These are phyloP conservation scores for Leccinellum albellum DNA, from an alignment of 768 basidiomycete species.

Conservation along the genomic window DNA sequence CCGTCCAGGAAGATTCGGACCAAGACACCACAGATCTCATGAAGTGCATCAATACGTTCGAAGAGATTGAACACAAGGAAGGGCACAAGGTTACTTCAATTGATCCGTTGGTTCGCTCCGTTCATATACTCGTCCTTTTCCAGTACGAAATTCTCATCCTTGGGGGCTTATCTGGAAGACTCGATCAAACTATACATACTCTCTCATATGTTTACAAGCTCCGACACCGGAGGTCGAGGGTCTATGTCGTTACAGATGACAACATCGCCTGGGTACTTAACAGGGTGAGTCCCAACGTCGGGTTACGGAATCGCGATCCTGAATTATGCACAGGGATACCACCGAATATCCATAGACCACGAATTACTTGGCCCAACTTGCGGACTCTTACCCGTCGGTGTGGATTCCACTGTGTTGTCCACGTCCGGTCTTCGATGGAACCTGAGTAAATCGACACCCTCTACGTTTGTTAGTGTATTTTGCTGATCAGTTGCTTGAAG, in stretches of 20 bases:
- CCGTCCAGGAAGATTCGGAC: conserved; percentile 61
- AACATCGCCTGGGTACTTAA: conserved; percentile 89
- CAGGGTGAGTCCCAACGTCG: conserved; percentile 42
- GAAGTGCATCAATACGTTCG: conserved; percentile 76
- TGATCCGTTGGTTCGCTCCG: background rate
- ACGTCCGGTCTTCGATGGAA: conserved; percentile 90
- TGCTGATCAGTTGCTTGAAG: conserved; percentile 33
- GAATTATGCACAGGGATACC: conserved; percentile 62
- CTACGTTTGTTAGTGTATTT: background rate
- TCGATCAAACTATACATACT: conserved; percentile 93
- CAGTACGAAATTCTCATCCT: conserved; percentile 72
- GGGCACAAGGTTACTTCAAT: conserved; percentile 33
- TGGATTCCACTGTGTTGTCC: conserved; percentile 70
- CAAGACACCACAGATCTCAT: conserved; percentile 92
- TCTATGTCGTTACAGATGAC: conserved; percentile 85
- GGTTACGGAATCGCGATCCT: background rate
- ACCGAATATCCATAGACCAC: conserved; percentile 74
- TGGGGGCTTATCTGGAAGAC: conserved; percentile 84
- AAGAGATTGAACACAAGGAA: conserved; percentile 50
- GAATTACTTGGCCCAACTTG: conserved; percentile 78
- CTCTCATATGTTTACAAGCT: conserved; percentile 83
- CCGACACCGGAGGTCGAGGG: conserved; percentile 50
- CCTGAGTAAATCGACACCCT: conserved; percentile 49
- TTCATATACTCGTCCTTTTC: conserved; percentile 5
- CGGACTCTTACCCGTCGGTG: conserved; percentile 89